Evolutionary conservation across 345 rosid species (phyloP).

Genomic region (Ricinus communis): DNA sequence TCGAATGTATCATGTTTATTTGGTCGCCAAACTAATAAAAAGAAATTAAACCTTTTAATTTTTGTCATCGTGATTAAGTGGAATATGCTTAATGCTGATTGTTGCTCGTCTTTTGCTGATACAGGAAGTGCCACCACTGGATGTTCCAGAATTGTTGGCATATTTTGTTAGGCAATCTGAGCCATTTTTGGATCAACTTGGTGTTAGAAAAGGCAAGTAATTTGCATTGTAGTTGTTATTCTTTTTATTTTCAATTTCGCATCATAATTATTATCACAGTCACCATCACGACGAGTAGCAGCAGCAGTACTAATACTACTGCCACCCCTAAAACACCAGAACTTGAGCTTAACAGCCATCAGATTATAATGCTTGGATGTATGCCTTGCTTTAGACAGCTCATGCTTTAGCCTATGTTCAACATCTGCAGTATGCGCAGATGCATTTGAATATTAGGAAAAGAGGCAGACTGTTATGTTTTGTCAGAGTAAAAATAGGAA

Average conservation of each 20-base stretch:
- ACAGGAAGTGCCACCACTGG: slow-evolving; percentile 83
- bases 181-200: slow-evolving; percentile 90
- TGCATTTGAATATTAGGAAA: too few species aligned
- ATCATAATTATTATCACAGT: too few species aligned
- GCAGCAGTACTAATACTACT: too few species aligned
- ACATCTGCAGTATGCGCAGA: too few species aligned
- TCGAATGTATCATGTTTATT: not conserved
- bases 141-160: slow-evolving; percentile 87
- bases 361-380: too few species aligned
- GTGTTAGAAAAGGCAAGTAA: slow-evolving; percentile 67
- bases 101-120: slow-evolving; percentile 6
- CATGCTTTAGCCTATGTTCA: too few species aligned
- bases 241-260: not conserved
- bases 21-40: not conserved
- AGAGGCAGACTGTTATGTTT: not conserved
- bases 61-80: not conserved
- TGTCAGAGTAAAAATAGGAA: not conserved
- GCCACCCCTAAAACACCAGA: too few species aligned
- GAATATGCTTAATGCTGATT: slow-evolving; percentile 6
- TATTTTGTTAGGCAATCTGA: slow-evolving; percentile 84
- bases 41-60: not conserved
- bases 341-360: too few species aligned
- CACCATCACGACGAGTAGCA: too few species aligned
- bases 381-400: too few species aligned
- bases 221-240: not conserved